Evolutionary conservation across 1,139 yeast species (phyloP).

Genomic region (Lodderomyces jiufengensis): DNA sequence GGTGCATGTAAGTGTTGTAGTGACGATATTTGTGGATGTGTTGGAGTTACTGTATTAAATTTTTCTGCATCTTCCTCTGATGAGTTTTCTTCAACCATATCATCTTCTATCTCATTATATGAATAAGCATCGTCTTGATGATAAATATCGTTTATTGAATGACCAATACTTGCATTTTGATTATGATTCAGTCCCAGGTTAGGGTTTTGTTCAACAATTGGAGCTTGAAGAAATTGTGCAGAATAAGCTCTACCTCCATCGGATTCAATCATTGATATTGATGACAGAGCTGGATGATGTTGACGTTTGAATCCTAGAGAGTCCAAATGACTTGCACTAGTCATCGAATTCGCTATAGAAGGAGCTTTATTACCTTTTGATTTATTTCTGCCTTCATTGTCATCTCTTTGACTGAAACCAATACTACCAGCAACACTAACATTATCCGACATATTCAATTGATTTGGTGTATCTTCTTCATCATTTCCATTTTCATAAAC

Average conservation of each 20-base stretch:
- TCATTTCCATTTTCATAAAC: slow-evolving; percentile 65
- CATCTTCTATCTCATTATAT: slow-evolving; percentile 31
- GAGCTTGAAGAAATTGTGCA: background rate
- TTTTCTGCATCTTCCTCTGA: slow-evolving; percentile 28
- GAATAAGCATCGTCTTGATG: slow-evolving; percentile 23
- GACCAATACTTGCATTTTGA: slow-evolving; percentile 8
- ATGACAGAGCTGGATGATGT: slow-evolving; percentile 12
- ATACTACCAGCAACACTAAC: slow-evolving; percentile 14
- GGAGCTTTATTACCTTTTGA: slow-evolving; percentile 12
- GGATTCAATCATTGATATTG: slow-evolving; percentile 11
- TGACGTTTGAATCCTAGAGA: slow-evolving; percentile 11
- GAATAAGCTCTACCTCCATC: slow-evolving; percentile 1
- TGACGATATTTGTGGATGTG: slow-evolving; percentile 4
- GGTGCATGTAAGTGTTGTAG: slow-evolving; percentile 2
- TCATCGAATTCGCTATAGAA: slow-evolving; percentile 21
- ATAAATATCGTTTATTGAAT: slow-evolving; percentile 11
- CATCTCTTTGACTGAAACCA: background rate
- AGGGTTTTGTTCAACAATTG: background rate
- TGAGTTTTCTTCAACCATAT: slow-evolving; percentile 27
- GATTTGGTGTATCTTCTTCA: slow-evolving; percentile 13
- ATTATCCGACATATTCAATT: slow-evolving; percentile 11
- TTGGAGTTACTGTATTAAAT: slow-evolving; percentile 6
- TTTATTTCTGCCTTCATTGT: slow-evolving; percentile 2
- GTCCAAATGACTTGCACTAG: slow-evolving; percentile 21
- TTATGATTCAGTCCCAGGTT: background rate